These are phyloP conservation scores for Penicillium sp. DNA, from an alignment of 2,329 filamentous ascomycete genomes.

Conservation along the genomic window DNA sequence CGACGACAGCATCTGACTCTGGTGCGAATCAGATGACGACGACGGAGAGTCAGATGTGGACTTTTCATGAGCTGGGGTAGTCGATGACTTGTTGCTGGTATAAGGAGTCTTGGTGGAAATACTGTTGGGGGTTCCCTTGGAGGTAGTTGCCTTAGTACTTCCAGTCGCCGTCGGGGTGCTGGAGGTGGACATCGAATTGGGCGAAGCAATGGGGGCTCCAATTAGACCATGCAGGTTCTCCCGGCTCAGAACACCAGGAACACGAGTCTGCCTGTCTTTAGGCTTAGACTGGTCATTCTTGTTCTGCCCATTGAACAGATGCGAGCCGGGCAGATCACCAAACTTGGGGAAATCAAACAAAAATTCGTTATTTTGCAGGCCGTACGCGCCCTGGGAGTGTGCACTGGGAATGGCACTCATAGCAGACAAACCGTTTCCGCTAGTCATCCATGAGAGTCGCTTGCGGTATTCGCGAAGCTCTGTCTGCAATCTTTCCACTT, in stretches of 20 bases:
- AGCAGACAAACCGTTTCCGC: conserved; percentile 48
- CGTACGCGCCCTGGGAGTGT: conserved; percentile 52
- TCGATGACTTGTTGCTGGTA: conserved; percentile 20
- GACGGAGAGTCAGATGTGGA: conserved; percentile 49
- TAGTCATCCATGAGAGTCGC: conserved; percentile 66
- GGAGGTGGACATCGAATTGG: conserved; percentile 13
- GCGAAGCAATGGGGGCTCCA: conserved; percentile 5
- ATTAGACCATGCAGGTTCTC: conserved; percentile 17
- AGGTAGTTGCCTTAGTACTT: not conserved
- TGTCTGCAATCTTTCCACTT: conserved; percentile 81
- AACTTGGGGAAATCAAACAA: conserved; percentile 97
- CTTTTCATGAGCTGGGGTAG: conserved; percentile 23
- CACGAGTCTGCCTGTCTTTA: conserved; percentile 18
- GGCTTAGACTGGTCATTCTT: conserved; percentile 32
- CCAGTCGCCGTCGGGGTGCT: conserved; percentile 9
- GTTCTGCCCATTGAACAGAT: conserved; percentile 51
- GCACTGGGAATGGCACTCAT: conserved; percentile 48
- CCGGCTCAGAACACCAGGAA: conserved; percentile 33
- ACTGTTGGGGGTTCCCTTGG: conserved; percentile 12
- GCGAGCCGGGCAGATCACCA: conserved; percentile 65
- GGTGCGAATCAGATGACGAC: conserved; percentile 50
- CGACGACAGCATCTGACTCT: conserved; percentile 45
- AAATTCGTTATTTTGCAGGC: conserved; percentile 75
- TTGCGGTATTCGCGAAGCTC: conserved; percentile 92
- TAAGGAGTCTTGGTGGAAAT: conserved; percentile 18